Evolutionary conservation across 306 rosid species (phyloP).

Genomic region (Quercus alba): DNA sequence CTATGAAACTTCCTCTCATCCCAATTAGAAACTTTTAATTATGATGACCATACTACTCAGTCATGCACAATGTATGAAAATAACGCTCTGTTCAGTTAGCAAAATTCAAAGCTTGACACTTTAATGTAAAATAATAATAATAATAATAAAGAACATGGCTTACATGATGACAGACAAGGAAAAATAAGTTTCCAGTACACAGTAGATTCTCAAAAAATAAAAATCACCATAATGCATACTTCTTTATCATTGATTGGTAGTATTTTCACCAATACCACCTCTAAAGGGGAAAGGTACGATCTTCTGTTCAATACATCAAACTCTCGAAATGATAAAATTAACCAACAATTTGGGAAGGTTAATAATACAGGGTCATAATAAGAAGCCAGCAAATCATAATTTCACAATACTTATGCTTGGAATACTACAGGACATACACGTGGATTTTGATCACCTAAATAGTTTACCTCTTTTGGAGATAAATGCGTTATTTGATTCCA

Average conservation of each 20-base stretch:
- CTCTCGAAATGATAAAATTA: too few relatives aligned
- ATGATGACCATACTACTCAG: too few relatives aligned
- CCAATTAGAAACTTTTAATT: not conserved
- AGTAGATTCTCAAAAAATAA: not conserved
- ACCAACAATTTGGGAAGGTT: too few relatives aligned
- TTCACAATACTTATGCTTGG: too few relatives aligned
- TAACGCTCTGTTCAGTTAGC: not conserved
- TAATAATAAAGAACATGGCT: not conserved
- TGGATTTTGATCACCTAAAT: not conserved
- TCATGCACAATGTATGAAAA: not conserved
- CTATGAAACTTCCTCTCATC: not conserved
- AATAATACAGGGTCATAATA: too few relatives aligned
- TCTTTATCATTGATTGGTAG: not conserved
- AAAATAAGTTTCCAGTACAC: not conserved
- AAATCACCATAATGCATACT: not conserved
- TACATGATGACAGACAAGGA: not conserved
- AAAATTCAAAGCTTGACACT: not conserved
- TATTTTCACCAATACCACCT: not conserved
- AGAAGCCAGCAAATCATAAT: too few relatives aligned
- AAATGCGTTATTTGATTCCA: not conserved
- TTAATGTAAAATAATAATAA: not conserved
- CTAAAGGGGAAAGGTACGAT: not conserved
- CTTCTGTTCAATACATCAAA: too few relatives aligned
- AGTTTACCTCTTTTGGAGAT: not conserved
- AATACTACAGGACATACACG: not conserved